Base-by-base conservation (phyloP, 805 yeast genomes). In the Candida fluviatilis region DNA sequence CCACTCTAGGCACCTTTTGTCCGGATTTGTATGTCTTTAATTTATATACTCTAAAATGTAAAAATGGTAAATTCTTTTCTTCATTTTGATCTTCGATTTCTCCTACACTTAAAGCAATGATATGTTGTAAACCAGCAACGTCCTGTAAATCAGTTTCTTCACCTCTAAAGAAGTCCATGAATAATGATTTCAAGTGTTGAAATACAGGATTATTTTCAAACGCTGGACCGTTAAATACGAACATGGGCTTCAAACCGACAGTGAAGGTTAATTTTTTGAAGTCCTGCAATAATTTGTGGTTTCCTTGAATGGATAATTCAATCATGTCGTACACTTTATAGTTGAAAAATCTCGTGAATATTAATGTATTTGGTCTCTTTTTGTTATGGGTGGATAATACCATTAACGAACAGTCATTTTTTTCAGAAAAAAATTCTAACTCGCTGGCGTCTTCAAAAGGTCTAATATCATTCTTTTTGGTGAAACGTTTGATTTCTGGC, bases 211-310 rank as follows among this genome's bases (percentile, higher is more conserved):
- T 88, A 10, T 82, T 71, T 49, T 93, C 98, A 54, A 93, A 93
- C 7, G 84, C 84, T 16, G 93, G 80, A 31, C 99, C 97, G 58
- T 88, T 88, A 71, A 93, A 93, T 3, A 84, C 73, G 62, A 93
- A 84, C 90, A 93, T 79, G 43, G 99, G 99, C 60, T 88, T 90
- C 58, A 91, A 70, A 19, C 99, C 99, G 27, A 91, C 71, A 31
- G 83, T 78, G 64, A 90, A 88, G 1, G 96, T 88, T 39, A 71
- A 58, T 50, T 83, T 82, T 50, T 76, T 80, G 73, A 93, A 93
- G 51, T 91, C 97, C 42, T 74, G 64, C 39, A 93, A 71, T 28
- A 90, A 68, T 59, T 88, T 87, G 40, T 43, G 51, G 58, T 82
- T 78, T 29, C 77, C 76, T 42, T 79, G 78, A 31, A 87, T 76